Base-by-base conservation (phyloP, 306 rosid genomes). In the Crataegus laevigata region DNA sequence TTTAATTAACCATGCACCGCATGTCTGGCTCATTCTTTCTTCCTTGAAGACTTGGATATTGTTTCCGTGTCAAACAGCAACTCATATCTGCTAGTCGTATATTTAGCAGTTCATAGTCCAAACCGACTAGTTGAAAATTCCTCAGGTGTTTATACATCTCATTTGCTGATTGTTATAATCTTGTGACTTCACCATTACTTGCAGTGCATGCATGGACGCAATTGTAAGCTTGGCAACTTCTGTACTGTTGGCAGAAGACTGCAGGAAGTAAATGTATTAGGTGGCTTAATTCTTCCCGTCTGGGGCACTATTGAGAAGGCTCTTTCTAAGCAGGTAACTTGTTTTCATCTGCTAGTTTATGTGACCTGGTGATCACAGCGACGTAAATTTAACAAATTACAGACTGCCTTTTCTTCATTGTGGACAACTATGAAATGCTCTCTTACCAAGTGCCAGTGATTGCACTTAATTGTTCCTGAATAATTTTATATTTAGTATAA, bases 131-230 rank as follows among this genome's bases (percentile, higher is more conserved):
- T 36, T 65, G 45, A 65, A 21, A 65, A 34, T 32, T 65, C 26
- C 17, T 34, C 21, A 10, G 45, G 5, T 19, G 26, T 36, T 18
- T 26, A 3, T 45, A 11, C 29, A 22, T 55, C 70, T 78, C 52
- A 57, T 76, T 73, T 18, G 42, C 68, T 63, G 43, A 63, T 63
- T 63, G 42, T 29, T 8, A 8, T 63, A 17, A 63, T 63, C 42
- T 63, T 63, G 24, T 63, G 68, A 79, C 68, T 47, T 75, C 69
- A 45, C 76, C 77, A 76, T 75, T 82, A 4, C 40, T 80, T 80
- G 86, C 88, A 96, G 99, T 96, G 99, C 83, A 96, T 96, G 99
- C 99, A 92, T 66, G 99, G 99, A 81, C 97, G 96, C 79, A 96
- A 96, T 2, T 96, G 99, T 83, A 96, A 92, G 91, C 85, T 89